Evolutionary conservation across 495 filamentous ascomycete species (phyloP), one percentile per base, ranked within the genome.

Genomic region (Aspergillus leporis): DNA sequence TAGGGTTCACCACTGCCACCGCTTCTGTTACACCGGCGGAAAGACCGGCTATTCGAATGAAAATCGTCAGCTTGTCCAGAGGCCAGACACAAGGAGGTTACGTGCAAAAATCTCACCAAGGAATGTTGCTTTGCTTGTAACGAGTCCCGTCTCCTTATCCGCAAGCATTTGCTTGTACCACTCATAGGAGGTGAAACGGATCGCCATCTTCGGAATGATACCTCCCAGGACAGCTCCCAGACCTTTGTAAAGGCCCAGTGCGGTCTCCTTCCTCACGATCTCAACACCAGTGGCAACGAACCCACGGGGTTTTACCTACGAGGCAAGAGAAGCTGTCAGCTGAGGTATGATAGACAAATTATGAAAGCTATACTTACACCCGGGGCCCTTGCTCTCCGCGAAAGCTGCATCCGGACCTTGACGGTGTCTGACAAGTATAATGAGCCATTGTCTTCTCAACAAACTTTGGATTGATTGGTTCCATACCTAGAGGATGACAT

Each of bases 341-440:
- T 62, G 58, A 60, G 5, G 25, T 25, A 36, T 23, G 31, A 14
- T n/a, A n/a, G n/a, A 18, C 7, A 21, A 38, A 14, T 10, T 18
- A 50, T 43, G 31, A 22, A 16, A 7, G 23, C n/a, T 21, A 22
- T 45, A 78, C 83, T 74, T 74, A 90, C 86, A 55, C 94, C 94
- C 43, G 91, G 93, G 14, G 85, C 84, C 51, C 87, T 83, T 50
- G 90, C 90, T 66, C 95, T 85, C 49, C 89, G 83, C 31, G 94
- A 98, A 31, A 99, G 87, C 78, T 99, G 95, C 95, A 99, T 99
- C 61, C 95, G 95, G 53, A 99, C 95, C 85, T 99, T 97, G 80
- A 97, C 93, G 25, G 92, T 97, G 70, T 97, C 93, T 64, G 22
- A 21, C 50, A 36, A 88, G 67, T 38, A 38, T 40, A 61, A 61